Evolutionary conservation across 225 moss, liverwort and hornwort genomes (phyloP), one percentile per base, ranked within the genome.

Genomic region (Bryoerythrophyllum caledonicum): DNA sequence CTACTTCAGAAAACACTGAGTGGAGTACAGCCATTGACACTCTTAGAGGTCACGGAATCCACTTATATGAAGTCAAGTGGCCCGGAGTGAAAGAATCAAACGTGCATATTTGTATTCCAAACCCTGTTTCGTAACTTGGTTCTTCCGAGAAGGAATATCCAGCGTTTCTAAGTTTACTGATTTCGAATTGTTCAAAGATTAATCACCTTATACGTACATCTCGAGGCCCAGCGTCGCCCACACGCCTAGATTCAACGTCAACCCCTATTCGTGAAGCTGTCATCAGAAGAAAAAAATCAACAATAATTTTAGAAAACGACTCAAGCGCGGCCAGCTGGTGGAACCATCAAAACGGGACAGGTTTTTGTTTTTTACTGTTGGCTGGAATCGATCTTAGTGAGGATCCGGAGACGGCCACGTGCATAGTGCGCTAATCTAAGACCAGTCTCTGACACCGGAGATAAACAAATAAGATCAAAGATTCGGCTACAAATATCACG

Each of bases 251-350:
- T 8, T 38, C 38, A 38, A 38, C 48, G 48, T 17, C 48, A 6
- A 49, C 0, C 19, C 48, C 6, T 6, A 17, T 16, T 49, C 30
- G 68, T 20, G 43, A 41, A 35, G 1, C 16, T 16, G 13, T 55
- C 13, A 64, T 24, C 57, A 20, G 27, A 20, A 70, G n/a, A 11
- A 40, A 25, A 44, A 44, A 44, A 2, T 19, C 19, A 1, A 26
- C 12, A 58, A 19, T 41, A 13, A 41, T 30, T 60, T 44, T n/a
- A 60, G 72, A 30, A 30, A 30, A 15, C 21, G 32, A 46, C 21
- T 58, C 26, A 19, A 3, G 1, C 25, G 10, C 40, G 40, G 40
- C 59, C 72, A 72, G 72, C 72, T 72, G 72, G 72, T 60, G 44
- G 72, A 60, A 60, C 21, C 44, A 1, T 7, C 37, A 57, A 57